Conservation (phyloP, 495 filamentous ascomycete species). For the Bacidia gigantensis region DNA sequence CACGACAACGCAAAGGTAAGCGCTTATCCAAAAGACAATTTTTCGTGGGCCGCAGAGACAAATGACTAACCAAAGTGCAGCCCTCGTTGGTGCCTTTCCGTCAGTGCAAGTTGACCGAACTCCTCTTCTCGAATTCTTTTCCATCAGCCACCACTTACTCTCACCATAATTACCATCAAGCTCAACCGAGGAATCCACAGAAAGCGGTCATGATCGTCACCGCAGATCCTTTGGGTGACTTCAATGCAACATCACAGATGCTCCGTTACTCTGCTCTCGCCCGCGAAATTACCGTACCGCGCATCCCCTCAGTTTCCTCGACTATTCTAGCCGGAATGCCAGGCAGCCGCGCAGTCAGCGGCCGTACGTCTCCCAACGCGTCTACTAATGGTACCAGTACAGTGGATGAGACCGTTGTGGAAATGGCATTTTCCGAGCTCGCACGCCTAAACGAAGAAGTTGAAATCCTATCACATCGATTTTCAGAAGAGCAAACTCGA, state of each 20-base stretch:
- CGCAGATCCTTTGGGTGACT: slow-evolving; percentile 85
- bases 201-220: slow-evolving; percentile 94
- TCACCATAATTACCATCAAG: slow-evolving; percentile 24
- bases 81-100: slow-evolving; percentile 77
- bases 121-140: slow-evolving; percentile 92
- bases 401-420: slow-evolving; percentile 47
- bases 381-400: slow-evolving; percentile 23
- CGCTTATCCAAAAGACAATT: too few species aligned
- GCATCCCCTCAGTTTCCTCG: slow-evolving; percentile 62
- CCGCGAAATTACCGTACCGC: slow-evolving; percentile 81
- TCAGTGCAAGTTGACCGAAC: slow-evolving; percentile 92
- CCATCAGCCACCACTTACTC: slow-evolving; percentile 41
- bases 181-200: slow-evolving; percentile 45
- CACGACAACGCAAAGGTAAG: slow-evolving; percentile 60
- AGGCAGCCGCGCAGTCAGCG: slow-evolving; percentile 27
- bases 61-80: slow-evolving; percentile 24
- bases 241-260: slow-evolving; percentile 93
- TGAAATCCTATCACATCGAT: slow-evolving; percentile 42
- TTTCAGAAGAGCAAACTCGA: slow-evolving; percentile 49
- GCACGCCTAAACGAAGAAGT: slow-evolving; percentile 59
- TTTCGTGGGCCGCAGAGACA: too few species aligned
- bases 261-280: slow-evolving; percentile 89
- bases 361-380: slow-evolving; percentile 35
- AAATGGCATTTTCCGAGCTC: slow-evolving; percentile 61
- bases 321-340: slow-evolving; percentile 40